These are phyloP conservation scores for Globisporangium alternatum DNA, from an alignment of 352 stramenopile species.

Conservation along the genomic window DNA sequence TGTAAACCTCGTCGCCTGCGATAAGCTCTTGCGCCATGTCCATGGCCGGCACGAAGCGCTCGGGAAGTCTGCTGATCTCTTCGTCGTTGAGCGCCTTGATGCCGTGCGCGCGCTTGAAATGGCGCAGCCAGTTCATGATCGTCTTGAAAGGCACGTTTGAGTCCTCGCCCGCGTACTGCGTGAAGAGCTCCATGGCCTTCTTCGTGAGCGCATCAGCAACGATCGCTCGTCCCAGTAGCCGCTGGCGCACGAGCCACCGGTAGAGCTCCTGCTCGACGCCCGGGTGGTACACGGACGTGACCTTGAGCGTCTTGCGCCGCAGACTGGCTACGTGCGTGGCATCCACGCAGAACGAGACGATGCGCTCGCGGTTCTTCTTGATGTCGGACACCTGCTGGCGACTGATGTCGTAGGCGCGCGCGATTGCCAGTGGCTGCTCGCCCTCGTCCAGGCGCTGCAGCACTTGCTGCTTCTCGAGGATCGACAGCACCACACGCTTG, in stretches of 20 bases:
- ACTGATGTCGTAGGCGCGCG: conserved; percentile 62
- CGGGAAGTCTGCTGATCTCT: conserved; percentile 47
- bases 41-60: conserved; percentile 63
- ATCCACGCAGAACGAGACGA: conserved; percentile 72
- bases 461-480: conserved; percentile 84
- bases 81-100: conserved; percentile 51
- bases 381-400: conserved; percentile 84
- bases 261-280: conserved; percentile 83
- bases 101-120: conserved; percentile 67
- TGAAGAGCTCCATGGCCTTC: conserved; percentile 66
- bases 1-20: neutral
- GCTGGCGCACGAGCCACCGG: conserved; percentile 76
- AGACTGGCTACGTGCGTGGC: conserved; percentile 72
- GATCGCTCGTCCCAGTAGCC: conserved; percentile 43
- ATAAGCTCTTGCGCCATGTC: conserved; percentile 27
- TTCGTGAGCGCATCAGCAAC: conserved; percentile 40
- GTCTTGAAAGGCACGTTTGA: conserved; percentile 36
- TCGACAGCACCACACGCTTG: conserved; percentile 81
- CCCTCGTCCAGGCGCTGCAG: conserved; percentile 64
- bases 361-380: conserved; percentile 83
- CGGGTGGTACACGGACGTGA: conserved; percentile 64
- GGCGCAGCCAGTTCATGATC: conserved; percentile 54
- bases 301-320: conserved; percentile 71
- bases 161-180: conserved; percentile 55
- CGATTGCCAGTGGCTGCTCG: conserved; percentile 64